A percentile compares a stretch with the other conserved stretches of the same genome.
Evolutionary conservation across 306 rosid species (phyloP).

Genomic region (Lathyrus sativus): DNA sequence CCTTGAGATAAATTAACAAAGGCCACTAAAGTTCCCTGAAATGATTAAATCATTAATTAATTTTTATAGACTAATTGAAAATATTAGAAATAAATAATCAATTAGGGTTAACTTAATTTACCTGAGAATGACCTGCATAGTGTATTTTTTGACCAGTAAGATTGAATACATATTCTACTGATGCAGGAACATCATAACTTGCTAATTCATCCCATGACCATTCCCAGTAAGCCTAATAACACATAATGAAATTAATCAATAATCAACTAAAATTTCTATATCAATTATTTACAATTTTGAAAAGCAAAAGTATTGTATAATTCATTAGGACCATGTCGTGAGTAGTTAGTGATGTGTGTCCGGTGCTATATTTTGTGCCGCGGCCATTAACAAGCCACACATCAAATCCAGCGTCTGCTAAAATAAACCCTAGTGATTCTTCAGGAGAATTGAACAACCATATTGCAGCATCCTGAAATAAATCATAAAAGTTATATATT

Average conservation of each 20-base stretch:
- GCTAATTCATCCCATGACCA: constrained; percentile 94
- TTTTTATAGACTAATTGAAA: too few species aligned
- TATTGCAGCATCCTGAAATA: constrained; percentile 52
- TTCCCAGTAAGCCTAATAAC: constrained; percentile 67
- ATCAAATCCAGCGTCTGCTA: constrained; percentile 69
- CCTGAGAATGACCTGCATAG: constrained; percentile 83
- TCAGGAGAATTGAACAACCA: constrained; percentile 66
- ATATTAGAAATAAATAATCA: neutral
- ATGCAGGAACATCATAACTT: constrained; percentile 70
- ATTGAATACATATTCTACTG: constrained; percentile 61
- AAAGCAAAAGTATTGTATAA: neutral
- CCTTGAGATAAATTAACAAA: constrained; percentile 60
- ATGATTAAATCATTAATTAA: too few species aligned
- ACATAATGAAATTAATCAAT: neutral
- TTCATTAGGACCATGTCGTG: constrained; percentile 41
- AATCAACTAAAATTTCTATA: neutral
- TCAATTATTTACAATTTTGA: neutral
- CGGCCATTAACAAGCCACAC: constrained; percentile 73
- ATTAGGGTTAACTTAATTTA: constrained; percentile 22
- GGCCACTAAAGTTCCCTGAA: constrained; percentile 77
- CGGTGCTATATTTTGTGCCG: constrained; percentile 58
- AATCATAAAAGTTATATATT: neutral
- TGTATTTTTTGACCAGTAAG: constrained; percentile 64
- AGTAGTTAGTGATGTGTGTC: constrained; percentile 47
- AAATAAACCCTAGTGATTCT: constrained; percentile 61